These are phyloP conservation scores for Eucalyptus leucophloia DNA, from an alignment of 345 rosid species.

Conservation along the genomic window DNA sequence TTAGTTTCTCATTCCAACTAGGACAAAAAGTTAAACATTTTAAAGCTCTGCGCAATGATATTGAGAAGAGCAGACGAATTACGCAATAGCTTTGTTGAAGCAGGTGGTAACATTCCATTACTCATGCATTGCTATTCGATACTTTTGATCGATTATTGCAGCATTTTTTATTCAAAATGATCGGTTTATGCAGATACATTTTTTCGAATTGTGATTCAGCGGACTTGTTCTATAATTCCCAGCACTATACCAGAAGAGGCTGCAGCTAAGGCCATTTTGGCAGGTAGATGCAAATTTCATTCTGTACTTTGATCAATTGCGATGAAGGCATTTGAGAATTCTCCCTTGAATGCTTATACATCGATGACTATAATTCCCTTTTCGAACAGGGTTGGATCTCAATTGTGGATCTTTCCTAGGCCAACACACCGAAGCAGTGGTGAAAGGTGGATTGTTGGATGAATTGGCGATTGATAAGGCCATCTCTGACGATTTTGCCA, in stretches of 20 bases:
- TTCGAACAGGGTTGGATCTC: slow-evolving; percentile 50
- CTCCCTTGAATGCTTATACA: not conserved
- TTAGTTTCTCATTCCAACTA: not conserved
- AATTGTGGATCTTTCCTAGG: slow-evolving; percentile 74
- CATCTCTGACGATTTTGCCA: slow-evolving; percentile 64
- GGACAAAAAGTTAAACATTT: not conserved
- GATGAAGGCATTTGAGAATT: not conserved
- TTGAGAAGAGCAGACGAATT: not conserved
- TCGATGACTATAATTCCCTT: not conserved
- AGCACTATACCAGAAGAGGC: slow-evolving; percentile 81
- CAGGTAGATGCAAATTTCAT: slow-evolving; percentile 16
- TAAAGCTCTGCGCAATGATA: not conserved
- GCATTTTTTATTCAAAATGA: not conserved
- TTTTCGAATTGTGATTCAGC: slow-evolving; percentile 81
- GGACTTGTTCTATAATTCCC: slow-evolving; percentile 42
- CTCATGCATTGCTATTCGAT: not conserved
- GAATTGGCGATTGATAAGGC: slow-evolving; percentile 53
- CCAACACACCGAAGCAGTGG: slow-evolving; percentile 68
- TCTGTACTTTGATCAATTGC: not conserved
- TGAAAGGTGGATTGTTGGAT: slow-evolving; percentile 40
- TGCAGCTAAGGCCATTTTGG: slow-evolving; percentile 55
- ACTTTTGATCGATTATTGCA: not conserved
- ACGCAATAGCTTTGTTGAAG: not conserved
- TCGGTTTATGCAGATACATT: slow-evolving; percentile 43
- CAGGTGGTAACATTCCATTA: slow-evolving; percentile 34